These are phyloP conservation scores for Schizochytrium sp. DNA, from an alignment of 108 stramenopile genomes.

Conservation along the genomic window DNA sequence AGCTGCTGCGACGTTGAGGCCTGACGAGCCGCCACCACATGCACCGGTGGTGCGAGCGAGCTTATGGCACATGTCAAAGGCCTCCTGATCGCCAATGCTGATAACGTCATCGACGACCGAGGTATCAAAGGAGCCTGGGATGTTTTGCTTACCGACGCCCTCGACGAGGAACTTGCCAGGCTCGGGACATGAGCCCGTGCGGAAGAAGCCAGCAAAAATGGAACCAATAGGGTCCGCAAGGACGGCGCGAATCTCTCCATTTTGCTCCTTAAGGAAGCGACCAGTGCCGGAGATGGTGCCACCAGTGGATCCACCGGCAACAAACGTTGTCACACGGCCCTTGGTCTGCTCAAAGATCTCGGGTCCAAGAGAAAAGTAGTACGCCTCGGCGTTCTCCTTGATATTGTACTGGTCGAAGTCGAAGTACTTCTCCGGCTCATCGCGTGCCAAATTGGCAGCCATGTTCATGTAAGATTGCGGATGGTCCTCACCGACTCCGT, in stretches of 20 bases:
- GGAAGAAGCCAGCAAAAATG: not conserved
- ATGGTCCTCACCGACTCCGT: conserved; percentile 11
- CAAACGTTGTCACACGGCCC: conserved; percentile 76
- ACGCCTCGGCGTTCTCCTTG: conserved; percentile 79
- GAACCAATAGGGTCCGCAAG: conserved; percentile 57
- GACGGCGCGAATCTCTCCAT: conserved; percentile 78
- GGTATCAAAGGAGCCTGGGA: conserved; percentile 58
- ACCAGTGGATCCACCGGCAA: conserved; percentile 81
- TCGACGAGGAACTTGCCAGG: conserved; percentile 60
- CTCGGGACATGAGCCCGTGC: conserved; percentile 60
- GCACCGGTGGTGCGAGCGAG: conserved; percentile 9
- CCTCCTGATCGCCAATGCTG: conserved; percentile 48
- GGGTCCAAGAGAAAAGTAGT: conserved; percentile 82
- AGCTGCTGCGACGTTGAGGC: conserved; percentile 59
- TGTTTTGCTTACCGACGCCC: conserved; percentile 63
- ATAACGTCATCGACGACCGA: conserved; percentile 57
- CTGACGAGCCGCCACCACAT: conserved; percentile 54
- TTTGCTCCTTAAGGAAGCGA: conserved; percentile 80
- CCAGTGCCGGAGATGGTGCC: conserved; percentile 84
- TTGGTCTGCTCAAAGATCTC: conserved; percentile 84
- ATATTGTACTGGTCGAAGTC: conserved; percentile 24
- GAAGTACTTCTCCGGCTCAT: conserved; percentile 62
- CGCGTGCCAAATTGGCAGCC: conserved; percentile 21
- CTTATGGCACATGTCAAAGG: conserved; percentile 47
- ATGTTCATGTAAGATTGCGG: conserved; percentile 56